Base-by-base conservation (phyloP, 352 stramenopile species). In the Globisporangium paddicum region DNA sequence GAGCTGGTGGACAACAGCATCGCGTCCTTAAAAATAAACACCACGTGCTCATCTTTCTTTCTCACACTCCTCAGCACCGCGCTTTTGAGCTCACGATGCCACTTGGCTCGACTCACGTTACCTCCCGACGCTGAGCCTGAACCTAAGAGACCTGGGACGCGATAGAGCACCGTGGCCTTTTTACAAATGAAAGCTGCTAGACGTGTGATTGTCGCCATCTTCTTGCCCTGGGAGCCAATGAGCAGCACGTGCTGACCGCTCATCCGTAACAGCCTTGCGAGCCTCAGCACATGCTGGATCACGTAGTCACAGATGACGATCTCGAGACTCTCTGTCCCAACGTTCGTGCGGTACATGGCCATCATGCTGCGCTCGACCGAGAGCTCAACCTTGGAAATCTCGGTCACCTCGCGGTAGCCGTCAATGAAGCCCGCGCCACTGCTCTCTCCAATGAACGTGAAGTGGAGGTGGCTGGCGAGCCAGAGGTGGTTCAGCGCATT, bases 11-110 rank as follows among this genome's bases (percentile, higher is more conserved):
- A 46, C 10, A 86, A 55, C 23, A 44, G 16, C 38, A 60, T 61
- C 6, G 44, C 21, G 47, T 89, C 77, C 38, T 91, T 86, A 21
- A 91, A 53, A 23, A 91, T 69, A 14, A 91, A 66, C 14, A 93
- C 76, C 2, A 79, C 26, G 0, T 66, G 44, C 5, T 79, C 50
- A 26, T 87, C 74, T 0, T 40, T 64, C 10, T 67, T 49, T 1
- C 62, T 63, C n/a, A 86, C 63, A 13, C 68, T 79, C 26, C 64
- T 58, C 0, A 90, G 30, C 32, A 93, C 57, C 2, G 68, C 77
- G 18, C 51, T 30, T 57, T 75, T 80, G 8, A 90, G 60, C 5
- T 40, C 40, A 6, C 8, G 13, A 18, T 68, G 76, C 79, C 83
- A 90, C 2, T 49, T 18, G 3, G 38, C 60, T 10, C 38, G 28